Percentiles rank a stretch among this genome's conserved stretches.
Conservation (phyloP, 306 rosid genomes). For the Sesbania bispinosa region DNA sequence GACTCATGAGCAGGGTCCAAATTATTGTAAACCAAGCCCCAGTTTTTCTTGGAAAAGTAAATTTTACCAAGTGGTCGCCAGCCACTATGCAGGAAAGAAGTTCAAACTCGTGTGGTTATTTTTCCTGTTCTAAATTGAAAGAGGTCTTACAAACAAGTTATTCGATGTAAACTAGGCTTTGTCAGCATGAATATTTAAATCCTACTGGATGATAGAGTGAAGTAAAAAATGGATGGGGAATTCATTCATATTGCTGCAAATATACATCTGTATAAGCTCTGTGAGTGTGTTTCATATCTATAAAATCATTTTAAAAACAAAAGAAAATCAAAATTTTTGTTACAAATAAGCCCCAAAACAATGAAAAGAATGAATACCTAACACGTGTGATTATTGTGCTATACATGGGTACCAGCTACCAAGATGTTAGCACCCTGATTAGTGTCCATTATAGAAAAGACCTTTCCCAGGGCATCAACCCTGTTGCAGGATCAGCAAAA, state of each 20-base stretch:
- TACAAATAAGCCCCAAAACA: conserved; percentile 25
- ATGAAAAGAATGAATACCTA: conserved; percentile 50
- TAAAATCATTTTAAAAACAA: conserved; percentile 9
- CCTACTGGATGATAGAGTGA: background rate
- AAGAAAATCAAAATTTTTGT: conserved; percentile 34
- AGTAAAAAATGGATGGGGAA: conserved; percentile 13
- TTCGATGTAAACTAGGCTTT: background rate
- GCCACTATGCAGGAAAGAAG: background rate
- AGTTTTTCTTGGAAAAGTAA: background rate
- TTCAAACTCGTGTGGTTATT: background rate
- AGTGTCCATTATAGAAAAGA: conserved; percentile 34
- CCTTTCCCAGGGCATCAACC: conserved; percentile 81
- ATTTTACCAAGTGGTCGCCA: background rate
- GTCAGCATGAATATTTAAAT: background rate
- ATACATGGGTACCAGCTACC: conserved; percentile 48
- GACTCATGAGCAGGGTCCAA: background rate
- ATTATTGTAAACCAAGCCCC: background rate
- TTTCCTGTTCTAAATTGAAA: background rate
- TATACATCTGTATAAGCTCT: conserved; percentile 47
- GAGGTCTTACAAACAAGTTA: background rate
- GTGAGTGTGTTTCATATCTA: conserved; percentile 37
- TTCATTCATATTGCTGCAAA: conserved; percentile 42
- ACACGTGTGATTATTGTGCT: conserved; percentile 42
- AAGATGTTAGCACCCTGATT: conserved; percentile 37
- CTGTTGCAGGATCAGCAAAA: conserved; percentile 63